These are phyloP conservation scores for Cyberlindnera japonica DNA, from an alignment of 805 yeast species.

Conservation along the genomic window DNA sequence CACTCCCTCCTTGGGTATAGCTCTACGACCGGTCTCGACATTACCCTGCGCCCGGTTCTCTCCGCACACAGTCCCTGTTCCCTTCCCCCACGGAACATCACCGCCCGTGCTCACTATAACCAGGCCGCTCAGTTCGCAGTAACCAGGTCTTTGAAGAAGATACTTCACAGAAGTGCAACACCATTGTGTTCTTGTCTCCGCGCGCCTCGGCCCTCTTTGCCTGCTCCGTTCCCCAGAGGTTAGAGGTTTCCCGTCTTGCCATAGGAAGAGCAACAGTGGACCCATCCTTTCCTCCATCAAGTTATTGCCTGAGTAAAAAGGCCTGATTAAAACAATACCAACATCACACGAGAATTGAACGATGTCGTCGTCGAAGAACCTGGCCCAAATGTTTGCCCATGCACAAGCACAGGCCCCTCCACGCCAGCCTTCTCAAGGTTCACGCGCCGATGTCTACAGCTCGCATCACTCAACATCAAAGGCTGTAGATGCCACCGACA, in stretches of 20 bases:
- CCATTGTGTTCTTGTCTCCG: too few relatives aligned
- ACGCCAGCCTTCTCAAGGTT: conserved; percentile 8
- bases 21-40: too few relatives aligned
- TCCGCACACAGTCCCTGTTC: neutral
- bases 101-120: conserved; percentile 8
- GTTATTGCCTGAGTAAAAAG: too few relatives aligned
- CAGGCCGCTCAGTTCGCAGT: too few relatives aligned
- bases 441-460: conserved; percentile 8
- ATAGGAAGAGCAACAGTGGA: neutral
- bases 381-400: conserved; percentile 24
- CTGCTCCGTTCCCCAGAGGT: too few relatives aligned
- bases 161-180: too few relatives aligned
- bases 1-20: neutral
- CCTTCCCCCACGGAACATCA: conserved; percentile 14
- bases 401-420: conserved; percentile 9
- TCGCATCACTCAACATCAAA: conserved; percentile 22
- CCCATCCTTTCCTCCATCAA: too few relatives aligned
- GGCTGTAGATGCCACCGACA: conserved; percentile 66
- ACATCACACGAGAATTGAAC: neutral
- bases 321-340: neutral
- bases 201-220: too few relatives aligned
- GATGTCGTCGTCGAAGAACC: conserved; percentile 20
- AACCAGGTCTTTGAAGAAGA: too few relatives aligned
- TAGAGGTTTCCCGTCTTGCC: too few relatives aligned
- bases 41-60: neutral